phyloP scores from a whole-genome alignment of 169 alveolate species.

The Eimeria brunetti region DNA sequence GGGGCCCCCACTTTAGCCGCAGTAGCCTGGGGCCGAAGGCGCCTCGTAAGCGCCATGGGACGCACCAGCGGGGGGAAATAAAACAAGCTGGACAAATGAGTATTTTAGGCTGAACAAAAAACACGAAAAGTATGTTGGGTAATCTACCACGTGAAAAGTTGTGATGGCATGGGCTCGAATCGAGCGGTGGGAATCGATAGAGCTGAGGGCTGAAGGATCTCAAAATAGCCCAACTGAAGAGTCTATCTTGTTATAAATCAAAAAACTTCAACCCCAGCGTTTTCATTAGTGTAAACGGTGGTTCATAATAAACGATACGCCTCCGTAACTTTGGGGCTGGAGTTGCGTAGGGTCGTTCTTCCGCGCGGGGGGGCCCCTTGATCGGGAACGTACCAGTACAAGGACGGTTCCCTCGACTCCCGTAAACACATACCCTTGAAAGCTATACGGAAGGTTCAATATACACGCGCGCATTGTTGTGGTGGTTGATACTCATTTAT shows the following conservation, averaged over 20 bases:
- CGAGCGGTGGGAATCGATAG: background rate
- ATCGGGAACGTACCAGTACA: background rate
- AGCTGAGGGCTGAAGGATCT: background rate
- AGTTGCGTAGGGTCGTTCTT: background rate
- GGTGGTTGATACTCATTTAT: background rate
- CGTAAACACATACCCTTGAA: background rate
- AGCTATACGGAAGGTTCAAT: background rate
- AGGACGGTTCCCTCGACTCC: background rate
- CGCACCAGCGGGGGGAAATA: background rate
- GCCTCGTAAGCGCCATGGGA: conserved; percentile 43
- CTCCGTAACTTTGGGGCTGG: background rate
- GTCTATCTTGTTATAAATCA: background rate
- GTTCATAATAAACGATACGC: background rate
- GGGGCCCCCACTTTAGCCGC: background rate
- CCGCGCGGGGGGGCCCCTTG: background rate
- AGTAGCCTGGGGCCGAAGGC: conserved; percentile 19
- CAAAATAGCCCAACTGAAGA: background rate
- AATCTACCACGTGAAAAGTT: background rate
- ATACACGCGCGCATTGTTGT: background rate
- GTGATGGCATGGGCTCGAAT: background rate
- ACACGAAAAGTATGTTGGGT: background rate
- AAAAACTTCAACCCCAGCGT: background rate
- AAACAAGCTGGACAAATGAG: background rate
- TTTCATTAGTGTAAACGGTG: background rate
- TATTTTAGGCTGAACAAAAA: background rate